phyloP scores from a whole-genome alignment of 257 asterid genomes.

The Vinca minor region DNA sequence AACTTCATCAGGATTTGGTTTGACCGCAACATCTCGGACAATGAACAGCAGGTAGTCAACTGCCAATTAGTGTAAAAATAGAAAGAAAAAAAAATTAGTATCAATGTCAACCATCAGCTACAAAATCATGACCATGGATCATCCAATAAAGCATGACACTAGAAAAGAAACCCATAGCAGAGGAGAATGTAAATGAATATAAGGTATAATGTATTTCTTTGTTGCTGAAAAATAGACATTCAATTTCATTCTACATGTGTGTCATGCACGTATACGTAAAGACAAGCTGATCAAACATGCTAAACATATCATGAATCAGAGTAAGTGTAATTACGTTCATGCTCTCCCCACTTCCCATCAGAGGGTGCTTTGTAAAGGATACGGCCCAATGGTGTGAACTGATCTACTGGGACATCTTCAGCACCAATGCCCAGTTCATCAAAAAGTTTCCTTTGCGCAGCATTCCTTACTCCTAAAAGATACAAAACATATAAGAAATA shows the following conservation, averaged over 20 bases:
- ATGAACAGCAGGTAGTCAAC: conserved; percentile 93
- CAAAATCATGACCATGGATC: background rate
- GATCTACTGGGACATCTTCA: conserved; percentile 76
- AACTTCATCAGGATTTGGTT: conserved; percentile 90
- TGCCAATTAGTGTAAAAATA: conserved; percentile 24
- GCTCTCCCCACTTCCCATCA: conserved; percentile 99
- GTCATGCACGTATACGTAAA: too few relatives aligned
- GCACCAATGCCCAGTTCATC: conserved; percentile 90
- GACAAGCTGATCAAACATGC: too few relatives aligned
- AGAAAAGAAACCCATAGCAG: too few relatives aligned
- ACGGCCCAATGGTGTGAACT: conserved; percentile 76
- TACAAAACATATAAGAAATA: conserved; percentile 8
- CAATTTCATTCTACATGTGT: too few relatives aligned
- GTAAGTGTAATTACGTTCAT: conserved; percentile 51
- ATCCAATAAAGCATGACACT: too few relatives aligned
- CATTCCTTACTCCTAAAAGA: conserved; percentile 70
- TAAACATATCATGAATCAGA: background rate
- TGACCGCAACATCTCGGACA: conserved; percentile 62
- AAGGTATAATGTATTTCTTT: background rate
- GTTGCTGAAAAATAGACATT: too few relatives aligned
- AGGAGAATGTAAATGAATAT: background rate
- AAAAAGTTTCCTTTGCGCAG: conserved; percentile 91
- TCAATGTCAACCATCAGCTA: background rate
- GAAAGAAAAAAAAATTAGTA: too few relatives aligned
- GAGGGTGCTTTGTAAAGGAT: conserved; percentile 94